Base-by-base conservation (phyloP, 2,329 filamentous ascomycete species). In the Paraphaeosphaeria minitans region DNA sequence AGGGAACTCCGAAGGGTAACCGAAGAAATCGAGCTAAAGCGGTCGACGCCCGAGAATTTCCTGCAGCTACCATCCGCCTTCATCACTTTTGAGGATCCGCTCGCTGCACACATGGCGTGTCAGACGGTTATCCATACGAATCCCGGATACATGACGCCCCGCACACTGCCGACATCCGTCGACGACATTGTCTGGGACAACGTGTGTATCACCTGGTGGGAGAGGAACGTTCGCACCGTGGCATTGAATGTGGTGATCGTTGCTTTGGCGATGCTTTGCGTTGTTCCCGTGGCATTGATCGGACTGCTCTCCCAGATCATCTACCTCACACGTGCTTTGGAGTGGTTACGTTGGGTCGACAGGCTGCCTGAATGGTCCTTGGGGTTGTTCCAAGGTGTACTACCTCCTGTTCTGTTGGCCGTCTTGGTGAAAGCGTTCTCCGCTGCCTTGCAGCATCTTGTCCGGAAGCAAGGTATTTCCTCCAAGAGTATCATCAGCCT, bases 121-220 rank as follows among this genome's bases (percentile, higher is more conserved):
- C 19, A 63, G 49, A 56, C 31, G 13, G 61, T 63, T 2, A 59
- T 63, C n/a, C 31, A 63, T 21, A 59, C 54, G 1, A 58, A 43
- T 3, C 42, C 31, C 3, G 54, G 56, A 51, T 61, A 58, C 27
- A 61, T 63, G 16, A 59, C 48, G n/a, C 54, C 48, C 1, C 42
- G 52, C 1, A 61, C 27, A 39, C 39, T 64, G 13, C 55, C 55
- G 39, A 27, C 55, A 3, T 60, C 45, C 0, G 19, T 58, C 39
- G 31, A n/a, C n/a, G 27, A 64, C 31, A 22, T 64, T 4, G 22
- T 64, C 9, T 64, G 14, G 56, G 58, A 58, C n/a, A 64, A 64
- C 21, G 19, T 60, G 7, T 52, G 47, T 41, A 62, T 64, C 5
- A 22, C n/a, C 2, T 64, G 21, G 62, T 43, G 10, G 46, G 22